Evolutionary conservation across 257 asterid species (phyloP).

Genomic region (Apocynum venetum): DNA sequence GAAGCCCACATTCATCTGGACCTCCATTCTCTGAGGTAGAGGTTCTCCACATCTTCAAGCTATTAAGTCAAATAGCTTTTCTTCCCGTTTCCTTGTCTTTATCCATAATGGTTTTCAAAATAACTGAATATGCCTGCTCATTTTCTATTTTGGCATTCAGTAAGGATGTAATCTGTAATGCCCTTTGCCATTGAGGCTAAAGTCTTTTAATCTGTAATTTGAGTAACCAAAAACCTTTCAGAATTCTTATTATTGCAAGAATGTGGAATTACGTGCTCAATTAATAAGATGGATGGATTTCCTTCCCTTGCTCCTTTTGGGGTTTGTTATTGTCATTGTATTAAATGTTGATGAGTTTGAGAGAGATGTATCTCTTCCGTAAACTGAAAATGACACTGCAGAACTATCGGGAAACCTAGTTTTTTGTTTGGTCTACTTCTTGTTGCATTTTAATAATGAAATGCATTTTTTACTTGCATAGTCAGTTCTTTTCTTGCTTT

Average conservation of each 20-base stretch:
- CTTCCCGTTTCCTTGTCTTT: neutral
- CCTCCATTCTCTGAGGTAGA: slow-evolving; percentile 93
- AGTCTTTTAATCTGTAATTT: neutral
- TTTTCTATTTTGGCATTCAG: neutral
- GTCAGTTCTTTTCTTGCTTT: neutral
- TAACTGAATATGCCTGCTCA: neutral
- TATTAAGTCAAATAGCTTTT: neutral
- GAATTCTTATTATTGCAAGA: neutral
- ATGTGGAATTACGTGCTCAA: neutral
- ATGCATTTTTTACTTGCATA: neutral
- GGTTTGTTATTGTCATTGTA: neutral
- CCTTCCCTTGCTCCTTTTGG: neutral
- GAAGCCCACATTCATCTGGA: slow-evolving; percentile 99
- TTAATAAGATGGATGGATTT: neutral
- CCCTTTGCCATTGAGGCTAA: neutral
- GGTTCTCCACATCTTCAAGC: slow-evolving; percentile 8
- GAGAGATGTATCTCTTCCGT: neutral
- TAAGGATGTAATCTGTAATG: neutral
- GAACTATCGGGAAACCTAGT: neutral
- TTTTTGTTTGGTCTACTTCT: neutral
- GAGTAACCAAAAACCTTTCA: neutral
- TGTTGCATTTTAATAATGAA: neutral
- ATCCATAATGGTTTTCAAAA: no score
- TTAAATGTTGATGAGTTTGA: neutral
- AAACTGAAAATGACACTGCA: neutral